Evolutionary conservation across 108 stramenopile species (phyloP), one percentile per base, ranked within the genome.

Genomic region (Cyclostephanos tholiformis): DNA sequence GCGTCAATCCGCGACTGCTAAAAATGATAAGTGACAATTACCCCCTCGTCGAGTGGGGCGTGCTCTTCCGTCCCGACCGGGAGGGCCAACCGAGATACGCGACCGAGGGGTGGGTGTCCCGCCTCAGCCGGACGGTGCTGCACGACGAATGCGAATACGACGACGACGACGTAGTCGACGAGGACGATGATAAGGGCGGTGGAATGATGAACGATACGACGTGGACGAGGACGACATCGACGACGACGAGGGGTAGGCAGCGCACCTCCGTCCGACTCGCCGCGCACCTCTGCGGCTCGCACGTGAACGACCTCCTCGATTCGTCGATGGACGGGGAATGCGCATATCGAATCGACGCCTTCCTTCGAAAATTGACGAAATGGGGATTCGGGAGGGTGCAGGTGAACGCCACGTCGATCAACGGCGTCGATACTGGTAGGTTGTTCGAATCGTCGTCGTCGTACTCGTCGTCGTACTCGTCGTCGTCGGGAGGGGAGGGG

Each of bases 391-490:
- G 70, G 32, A 84, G 97, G 27, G 89, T 98, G 8, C 97, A 98
- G 82, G 94, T 98, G 75, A 98, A 98, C 70, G 95, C 97, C 6
- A 98, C 97, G 13, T 88, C 90, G 11, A 91, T 96, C 16, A 98
- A 98, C 82, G 94, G 92, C 50, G 97, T 98, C 19, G 90, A 93
- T 56, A 88, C 88, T 0, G 86, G 86, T 17, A 56, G 77, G 29
- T 67, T 95, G 19, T 14, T 46, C 32, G 32, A 2, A 96, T 96
- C 81, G 94, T 91, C 48, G 97, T 96, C 19, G 90, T 92, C 65
- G 86, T 87, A n/a, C n/a, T n/a, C n/a, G n/a, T n/a, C n/a, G n/a
- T n/a, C n/a, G n/a, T n/a, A n/a, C n/a, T 91, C 48, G 97, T 96
- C 19, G 90, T 92, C 65, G 86, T 87, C 2, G 86, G 87, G 25